A percentile compares a stretch with the other conserved stretches of the same genome.
These are phyloP conservation scores for Candida suzukii DNA, from an alignment of 805 yeast genomes.

Conservation along the genomic window DNA sequence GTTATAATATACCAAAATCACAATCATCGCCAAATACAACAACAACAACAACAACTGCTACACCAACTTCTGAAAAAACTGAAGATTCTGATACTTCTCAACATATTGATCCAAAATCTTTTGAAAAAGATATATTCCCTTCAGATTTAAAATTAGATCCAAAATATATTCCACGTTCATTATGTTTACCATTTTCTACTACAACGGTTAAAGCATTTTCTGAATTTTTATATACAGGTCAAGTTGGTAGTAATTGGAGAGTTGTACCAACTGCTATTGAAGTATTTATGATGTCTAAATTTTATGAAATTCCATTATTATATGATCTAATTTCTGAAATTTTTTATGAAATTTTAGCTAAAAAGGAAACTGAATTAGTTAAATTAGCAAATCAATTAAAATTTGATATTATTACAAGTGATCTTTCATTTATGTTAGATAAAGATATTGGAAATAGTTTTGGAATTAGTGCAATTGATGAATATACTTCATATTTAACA, in stretches of 20 bases:
- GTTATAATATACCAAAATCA: no score
- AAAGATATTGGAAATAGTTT: constrained; percentile 8
- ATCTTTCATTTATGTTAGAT: neutral
- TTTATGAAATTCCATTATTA: constrained; percentile 61
- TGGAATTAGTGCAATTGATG: constrained; percentile 29
- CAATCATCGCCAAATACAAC: no score
- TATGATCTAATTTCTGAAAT: constrained; percentile 66
- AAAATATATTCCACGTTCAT: constrained; percentile 55
- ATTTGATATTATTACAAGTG: constrained; percentile 8
- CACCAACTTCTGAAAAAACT: neutral
- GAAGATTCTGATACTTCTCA: neutral
- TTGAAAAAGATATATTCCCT: constrained; percentile 4
- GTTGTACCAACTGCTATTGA: constrained; percentile 64
- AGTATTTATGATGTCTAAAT: constrained; percentile 52
- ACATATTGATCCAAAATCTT: neutral
- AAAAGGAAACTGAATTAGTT: constrained; percentile 50
- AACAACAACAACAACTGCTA: no score
- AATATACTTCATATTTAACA: constrained; percentile 47
- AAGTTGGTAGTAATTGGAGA: constrained; percentile 70
- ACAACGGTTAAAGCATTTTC: constrained; percentile 56
- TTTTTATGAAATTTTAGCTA: constrained; percentile 60
- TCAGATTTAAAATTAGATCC: constrained; percentile 38
- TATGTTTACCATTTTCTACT: constrained; percentile 63
- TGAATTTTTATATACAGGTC: constrained; percentile 75
- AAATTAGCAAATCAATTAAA: constrained; percentile 31